Base-by-base conservation (phyloP, 2,329 filamentous ascomycete genomes). In the Epichloe sibirici region DNA sequence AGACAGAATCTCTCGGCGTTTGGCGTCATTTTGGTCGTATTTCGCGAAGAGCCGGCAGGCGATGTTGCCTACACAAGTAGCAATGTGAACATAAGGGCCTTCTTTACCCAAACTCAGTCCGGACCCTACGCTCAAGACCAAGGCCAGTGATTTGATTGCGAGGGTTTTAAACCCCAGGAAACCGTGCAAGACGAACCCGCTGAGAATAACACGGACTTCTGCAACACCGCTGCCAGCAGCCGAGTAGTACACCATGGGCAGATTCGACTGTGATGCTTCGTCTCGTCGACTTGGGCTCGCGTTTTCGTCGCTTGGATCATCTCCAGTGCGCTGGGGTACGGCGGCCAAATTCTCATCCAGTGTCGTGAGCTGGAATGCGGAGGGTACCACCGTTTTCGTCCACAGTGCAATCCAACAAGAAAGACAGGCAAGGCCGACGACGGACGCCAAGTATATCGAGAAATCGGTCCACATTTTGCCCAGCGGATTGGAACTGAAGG, bases 201-300 rank as follows among this genome's bases (percentile, higher is more conserved):
- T 96, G n/a, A 97, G 79, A 54, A 97, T 97, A 55, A 97, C 93
- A 58, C 93, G 90, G 52, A 97, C 91, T 71, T 98, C 93, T 6
- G 93, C 93, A 12, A 98, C 93, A 61, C 93, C 93, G 69, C 90
- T 95, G 48, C 93, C 93, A 43, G 91, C 91, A 54, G 91, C 93
- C 7, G 93, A 90, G 67, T 96, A 98, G 69, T 95, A 98, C 5
- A 91, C 79, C 85, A 94, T 94, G 1, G 88, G 86, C 2, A 85
- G 78, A 1, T 63, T 61, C 55, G 51, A 66, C 56, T 51, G 68
- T 56, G 57, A 69, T 2, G 54, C 47, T n/a, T 72, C 21, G 65
- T 72, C 56, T 63, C 73, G 54, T 25, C 65, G 65, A 5, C 62
- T 64, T 7, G 74, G 71, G 39, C 69, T 74, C 3, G 74, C 71